phyloP scores from a whole-genome alignment of 305 asterid genomes.

The Lippia alba region DNA sequence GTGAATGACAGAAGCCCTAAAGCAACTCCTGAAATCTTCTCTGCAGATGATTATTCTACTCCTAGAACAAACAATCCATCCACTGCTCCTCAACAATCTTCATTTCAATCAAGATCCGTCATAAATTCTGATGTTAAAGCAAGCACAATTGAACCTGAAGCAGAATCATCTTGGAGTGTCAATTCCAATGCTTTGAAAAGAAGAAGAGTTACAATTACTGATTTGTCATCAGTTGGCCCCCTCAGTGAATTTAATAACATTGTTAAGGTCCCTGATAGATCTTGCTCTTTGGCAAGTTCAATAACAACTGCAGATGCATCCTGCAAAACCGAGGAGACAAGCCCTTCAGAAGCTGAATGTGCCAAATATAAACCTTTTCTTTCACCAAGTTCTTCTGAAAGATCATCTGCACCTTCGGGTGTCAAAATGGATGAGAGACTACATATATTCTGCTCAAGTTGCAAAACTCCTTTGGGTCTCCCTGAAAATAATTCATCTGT shows the following conservation, averaged over 20 bases:
- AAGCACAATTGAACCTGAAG: constrained; percentile 45
- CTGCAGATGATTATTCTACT: constrained; percentile 49
- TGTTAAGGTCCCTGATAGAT: constrained; percentile 47
- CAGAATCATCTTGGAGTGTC: constrained; percentile 74
- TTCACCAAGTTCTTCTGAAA: constrained; percentile 40
- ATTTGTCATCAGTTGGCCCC: constrained; percentile 48
- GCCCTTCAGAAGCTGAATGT: constrained; percentile 43
- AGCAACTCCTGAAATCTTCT: constrained; percentile 45
- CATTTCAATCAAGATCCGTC: constrained; percentile 43
- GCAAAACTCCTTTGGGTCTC: constrained; percentile 75
- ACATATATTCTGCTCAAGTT: constrained; percentile 65
- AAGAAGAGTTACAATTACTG: constrained; percentile 55
- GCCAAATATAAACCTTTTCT: constrained; percentile 32
- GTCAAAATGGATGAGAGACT: constrained; percentile 51
- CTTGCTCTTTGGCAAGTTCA: constrained; percentile 57
- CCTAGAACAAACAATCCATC: constrained; percentile 41
- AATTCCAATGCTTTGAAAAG: constrained; percentile 69
- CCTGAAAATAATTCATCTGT: constrained; percentile 59
- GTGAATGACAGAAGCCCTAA: constrained; percentile 37
- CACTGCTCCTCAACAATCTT: constrained; percentile 43
- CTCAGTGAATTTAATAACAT: constrained; percentile 48
- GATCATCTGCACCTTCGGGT: constrained; percentile 45
- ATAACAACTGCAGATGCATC: constrained; percentile 40
- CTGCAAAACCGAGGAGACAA: constrained; percentile 39
- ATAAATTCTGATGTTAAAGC: constrained; percentile 38